Base-by-base conservation (phyloP, 129 eudicot species). In the Mikania micrantha region DNA sequence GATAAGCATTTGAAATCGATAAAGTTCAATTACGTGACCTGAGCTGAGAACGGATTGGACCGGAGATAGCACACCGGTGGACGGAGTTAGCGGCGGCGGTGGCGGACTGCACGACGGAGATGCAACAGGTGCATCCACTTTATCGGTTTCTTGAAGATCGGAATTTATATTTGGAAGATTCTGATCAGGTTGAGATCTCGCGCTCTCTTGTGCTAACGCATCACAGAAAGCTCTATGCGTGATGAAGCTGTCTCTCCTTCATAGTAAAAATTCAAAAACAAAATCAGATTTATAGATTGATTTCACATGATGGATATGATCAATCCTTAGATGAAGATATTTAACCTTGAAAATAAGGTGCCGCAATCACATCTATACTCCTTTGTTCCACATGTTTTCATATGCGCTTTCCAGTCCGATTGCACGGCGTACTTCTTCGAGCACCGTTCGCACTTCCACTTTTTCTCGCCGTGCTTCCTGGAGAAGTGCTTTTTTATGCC, bases 201-300 rank as follows among this genome's bases (percentile, higher is more conserved):
- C 91, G 47, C 85, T 85, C 83, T 90, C 95, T 70, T 82, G 88
- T 6, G 97, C 92, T 80, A 90, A 79, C 17, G 95, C 95, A 72
- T 90, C 97, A 74, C 97, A 90, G 63, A 90, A 90, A 9, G 97
- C 97, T 63, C 97, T 90, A 57, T 90, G 97, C 22, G 97, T 87
- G 28, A 90, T 82, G 71, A 90, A 90, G 66, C 97, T 87, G 65
- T 87, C 97, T 71, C 90, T 85, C 88, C 97, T 87, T 11, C 65
- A 53, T 68, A 32, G 49, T 16, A 52, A 71, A 64, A 22, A 61
- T 8, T 11, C 8, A 10, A 12, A 69, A 52, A 38, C 66, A 60
- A 17, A 61, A 13, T 49, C 44, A 25, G 17, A 34, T 41, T 11
- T 29, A 32, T 36, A 25, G 6, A 70, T 57, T 2, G 20, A 58